A percentile compares a stretch with the other conserved stretches of the same genome.
Evolutionary conservation across 2,329 filamentous ascomycete species (phyloP).

Genomic region (Orbilia quercus): DNA sequence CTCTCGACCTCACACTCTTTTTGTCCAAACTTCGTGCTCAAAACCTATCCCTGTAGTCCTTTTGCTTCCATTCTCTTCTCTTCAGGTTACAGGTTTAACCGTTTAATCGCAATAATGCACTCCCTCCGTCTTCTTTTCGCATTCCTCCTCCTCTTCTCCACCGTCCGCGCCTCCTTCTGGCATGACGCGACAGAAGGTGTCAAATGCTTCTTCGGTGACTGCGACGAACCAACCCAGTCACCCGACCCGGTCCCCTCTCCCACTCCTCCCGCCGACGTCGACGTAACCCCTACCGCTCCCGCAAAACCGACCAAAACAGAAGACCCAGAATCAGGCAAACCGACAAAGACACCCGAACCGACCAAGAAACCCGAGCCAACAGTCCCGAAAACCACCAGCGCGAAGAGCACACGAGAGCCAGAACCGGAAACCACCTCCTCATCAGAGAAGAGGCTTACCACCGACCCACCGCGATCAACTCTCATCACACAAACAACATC

Average conservation of each 20-base stretch:
- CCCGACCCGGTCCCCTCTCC: conserved; percentile 16
- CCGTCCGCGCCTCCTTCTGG: conserved; percentile 34
- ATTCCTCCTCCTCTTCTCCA: conserved; percentile 25
- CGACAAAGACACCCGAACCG: conserved; percentile 19
- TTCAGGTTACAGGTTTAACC: conserved; percentile 14
- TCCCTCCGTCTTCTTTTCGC: conserved; percentile 29
- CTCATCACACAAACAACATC: conserved; percentile 12
- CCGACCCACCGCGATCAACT: conserved; percentile 20
- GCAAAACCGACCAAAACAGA: conserved; percentile 27
- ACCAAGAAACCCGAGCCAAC: conserved; percentile 20
- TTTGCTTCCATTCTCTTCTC: conserved; percentile 2
- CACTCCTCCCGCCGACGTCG: conserved; percentile 4
- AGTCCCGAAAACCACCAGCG: conserved; percentile 21
- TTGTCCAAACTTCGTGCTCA: background rate
- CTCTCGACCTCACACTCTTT: conserved; percentile 22
- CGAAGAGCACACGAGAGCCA: conserved; percentile 5
- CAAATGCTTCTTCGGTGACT: conserved; percentile 54
- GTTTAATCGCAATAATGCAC: conserved; percentile 18
- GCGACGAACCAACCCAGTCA: conserved; percentile 8
- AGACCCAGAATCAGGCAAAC: conserved; percentile 10
- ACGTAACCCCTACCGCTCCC: conserved; percentile 25
- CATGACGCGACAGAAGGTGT: conserved; percentile 28
- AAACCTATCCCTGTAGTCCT: background rate
- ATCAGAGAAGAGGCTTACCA: conserved; percentile 1
- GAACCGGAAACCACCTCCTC: conserved; percentile 5